Evolutionary conservation across 352 stramenopile species (phyloP).

Genomic region (Phytophthora citricola): DNA sequence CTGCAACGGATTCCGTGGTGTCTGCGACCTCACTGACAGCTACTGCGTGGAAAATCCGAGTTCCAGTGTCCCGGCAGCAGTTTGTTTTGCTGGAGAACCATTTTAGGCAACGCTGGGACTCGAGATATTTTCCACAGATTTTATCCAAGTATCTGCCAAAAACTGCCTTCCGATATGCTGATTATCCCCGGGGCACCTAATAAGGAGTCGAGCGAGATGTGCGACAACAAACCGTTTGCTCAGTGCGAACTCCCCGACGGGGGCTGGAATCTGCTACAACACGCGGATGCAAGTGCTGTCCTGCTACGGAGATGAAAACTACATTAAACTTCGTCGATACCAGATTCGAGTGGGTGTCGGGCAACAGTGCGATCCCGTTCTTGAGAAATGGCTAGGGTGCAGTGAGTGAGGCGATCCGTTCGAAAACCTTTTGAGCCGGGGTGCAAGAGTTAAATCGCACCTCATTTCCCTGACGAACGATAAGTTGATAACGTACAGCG

Average conservation of each 20-base stretch:
- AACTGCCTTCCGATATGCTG: conserved; percentile 12
- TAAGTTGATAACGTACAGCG: conserved; percentile 2
- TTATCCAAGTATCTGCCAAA: conserved; percentile 15
- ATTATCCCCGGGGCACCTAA: conserved; percentile 4
- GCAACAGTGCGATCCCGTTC: conserved; percentile 9
- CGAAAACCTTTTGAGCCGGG: too few species aligned
- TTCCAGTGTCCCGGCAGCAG: conserved; percentile 13
- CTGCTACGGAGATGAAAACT: conserved; percentile 26
- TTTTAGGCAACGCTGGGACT: conserved; percentile 23
- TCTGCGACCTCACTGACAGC: conserved; percentile 23
- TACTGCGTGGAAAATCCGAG: conserved; percentile 14
- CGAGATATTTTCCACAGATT: conserved; percentile 19
- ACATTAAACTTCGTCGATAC: conserved; percentile 21
- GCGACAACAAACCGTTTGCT: conserved; percentile 25
- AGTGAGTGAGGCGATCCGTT: background rate
- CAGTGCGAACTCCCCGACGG: conserved; percentile 15
- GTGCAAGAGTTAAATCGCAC: too few species aligned
- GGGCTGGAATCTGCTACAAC: conserved; percentile 26
- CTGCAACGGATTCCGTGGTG: conserved; percentile 32
- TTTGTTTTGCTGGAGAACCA: conserved; percentile 17
- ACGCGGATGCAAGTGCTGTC: conserved; percentile 33
- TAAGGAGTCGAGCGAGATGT: conserved; percentile 29
- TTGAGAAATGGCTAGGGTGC: conserved; percentile 29
- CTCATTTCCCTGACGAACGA: too few species aligned
- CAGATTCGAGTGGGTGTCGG: conserved; percentile 27